Conservation (phyloP, 108 stramenopile genomes). For the Nannochloropsis oceanica region DNA sequence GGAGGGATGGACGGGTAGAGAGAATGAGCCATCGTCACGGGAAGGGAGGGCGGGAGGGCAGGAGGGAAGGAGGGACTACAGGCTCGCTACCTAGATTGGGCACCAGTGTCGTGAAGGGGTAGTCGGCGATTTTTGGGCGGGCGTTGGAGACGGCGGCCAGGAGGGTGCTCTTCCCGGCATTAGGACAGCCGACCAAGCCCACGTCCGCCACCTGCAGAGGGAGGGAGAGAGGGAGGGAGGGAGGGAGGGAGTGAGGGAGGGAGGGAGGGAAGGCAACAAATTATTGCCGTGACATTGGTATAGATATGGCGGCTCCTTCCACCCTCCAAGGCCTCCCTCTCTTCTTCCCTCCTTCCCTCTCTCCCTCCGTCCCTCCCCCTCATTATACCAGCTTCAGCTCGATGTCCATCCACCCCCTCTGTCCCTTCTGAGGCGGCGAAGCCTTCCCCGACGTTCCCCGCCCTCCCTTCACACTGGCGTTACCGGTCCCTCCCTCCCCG, state of each 20-base stretch:
- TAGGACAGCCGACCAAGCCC: slow-evolving; percentile 46
- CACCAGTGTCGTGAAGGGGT: slow-evolving; percentile 92
- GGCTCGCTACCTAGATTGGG: slow-evolving; percentile 69
- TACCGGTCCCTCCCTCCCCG: slow-evolving; percentile 86
- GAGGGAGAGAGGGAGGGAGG: not conserved
- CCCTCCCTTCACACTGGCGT: slow-evolving; percentile 61
- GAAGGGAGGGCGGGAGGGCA: not conserved
- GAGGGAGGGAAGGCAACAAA: not conserved
- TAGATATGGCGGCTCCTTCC: not conserved
- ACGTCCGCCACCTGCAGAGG: slow-evolving; percentile 8
- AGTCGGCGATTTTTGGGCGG: slow-evolving; percentile 87
- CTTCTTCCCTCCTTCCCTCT: not conserved
- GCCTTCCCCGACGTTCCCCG: slow-evolving; percentile 13
- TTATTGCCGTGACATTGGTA: not conserved
- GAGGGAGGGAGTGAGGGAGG: not conserved
- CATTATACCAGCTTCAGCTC: slow-evolving; percentile 80
- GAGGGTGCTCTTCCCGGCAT: slow-evolving; percentile 93
- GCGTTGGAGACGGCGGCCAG: slow-evolving; percentile 67
- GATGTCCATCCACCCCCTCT: slow-evolving; percentile 62
- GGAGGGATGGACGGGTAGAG: not conserved
- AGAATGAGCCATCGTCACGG: not conserved
- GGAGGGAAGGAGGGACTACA: not conserved
- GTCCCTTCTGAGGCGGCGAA: slow-evolving; percentile 22
- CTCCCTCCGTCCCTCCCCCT: slow-evolving; percentile 23
- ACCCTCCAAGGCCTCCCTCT: not conserved